phyloP scores from a whole-genome alignment of 1,284 basidiomycete species.

The Austroboletus niveus region DNA sequence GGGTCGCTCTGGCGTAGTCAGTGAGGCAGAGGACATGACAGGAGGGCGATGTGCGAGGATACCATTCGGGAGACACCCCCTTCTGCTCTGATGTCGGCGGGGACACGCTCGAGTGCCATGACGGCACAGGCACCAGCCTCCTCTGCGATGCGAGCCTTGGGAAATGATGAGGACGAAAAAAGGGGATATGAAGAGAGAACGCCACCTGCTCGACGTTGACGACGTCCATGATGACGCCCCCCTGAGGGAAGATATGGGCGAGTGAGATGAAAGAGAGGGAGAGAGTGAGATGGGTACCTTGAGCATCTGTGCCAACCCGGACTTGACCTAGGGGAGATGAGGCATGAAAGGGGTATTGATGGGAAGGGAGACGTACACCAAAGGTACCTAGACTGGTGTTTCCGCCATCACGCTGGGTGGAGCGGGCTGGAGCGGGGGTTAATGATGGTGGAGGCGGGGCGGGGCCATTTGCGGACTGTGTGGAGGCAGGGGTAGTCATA shows the following conservation, averaged over 20 bases:
- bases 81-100: constrained; percentile 89
- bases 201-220: constrained; percentile 78
- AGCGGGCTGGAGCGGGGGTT: constrained; percentile 51
- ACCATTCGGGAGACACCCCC: constrained; percentile 96
- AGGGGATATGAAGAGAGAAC: neutral
- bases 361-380: constrained; percentile 48
- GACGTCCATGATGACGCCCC: constrained; percentile 93
- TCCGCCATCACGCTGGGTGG: constrained; percentile 54
- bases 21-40: neutral
- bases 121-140: constrained; percentile 98
- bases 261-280: neutral
- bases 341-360: neutral
- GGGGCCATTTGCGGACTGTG: constrained; percentile 3
- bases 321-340: constrained; percentile 69
- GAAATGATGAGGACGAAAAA: constrained; percentile 3
- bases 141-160: constrained; percentile 91
- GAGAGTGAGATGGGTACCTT: constrained; percentile 53
- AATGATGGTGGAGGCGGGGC: neutral
- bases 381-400: constrained; percentile 79
- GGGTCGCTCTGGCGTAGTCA: constrained; percentile 75
- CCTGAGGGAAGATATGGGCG: constrained; percentile 37
- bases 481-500: neutral
- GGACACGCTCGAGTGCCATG: constrained; percentile 96
- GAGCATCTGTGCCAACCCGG: constrained; percentile 92
- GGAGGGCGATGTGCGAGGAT: constrained; percentile 17